Percentiles rank a stretch among this genome's conserved stretches.
Evolutionary conservation across 2,329 filamentous ascomycete genomes (phyloP).

Genomic region (Fusarium concolor): DNA sequence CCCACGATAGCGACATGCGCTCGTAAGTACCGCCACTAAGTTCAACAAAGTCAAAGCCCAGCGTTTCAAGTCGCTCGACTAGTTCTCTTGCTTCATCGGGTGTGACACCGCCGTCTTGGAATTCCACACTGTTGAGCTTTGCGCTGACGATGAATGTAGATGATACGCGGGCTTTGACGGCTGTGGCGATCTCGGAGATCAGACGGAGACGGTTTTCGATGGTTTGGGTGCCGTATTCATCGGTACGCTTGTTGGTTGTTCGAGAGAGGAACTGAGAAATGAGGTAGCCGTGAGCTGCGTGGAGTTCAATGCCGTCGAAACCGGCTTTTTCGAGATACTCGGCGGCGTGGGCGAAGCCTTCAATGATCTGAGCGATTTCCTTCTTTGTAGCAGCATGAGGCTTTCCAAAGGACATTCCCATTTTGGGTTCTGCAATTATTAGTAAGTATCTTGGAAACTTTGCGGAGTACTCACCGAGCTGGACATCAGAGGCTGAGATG

Average conservation of each 20-base stretch:
- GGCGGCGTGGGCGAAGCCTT: conserved; percentile 71
- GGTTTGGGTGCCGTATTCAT: conserved; percentile 59
- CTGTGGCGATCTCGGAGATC: conserved; percentile 56
- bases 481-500: conserved; percentile 57
- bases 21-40: conserved; percentile 71
- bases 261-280: conserved; percentile 63
- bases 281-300: conserved; percentile 66
- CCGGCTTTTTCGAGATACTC: conserved; percentile 72
- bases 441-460: too few species aligned
- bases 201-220: conserved; percentile 59
- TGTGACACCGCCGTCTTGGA: conserved; percentile 64
- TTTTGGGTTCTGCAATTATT: conserved; percentile 18
- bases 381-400: conserved; percentile 64
- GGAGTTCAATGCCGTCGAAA: conserved; percentile 64
- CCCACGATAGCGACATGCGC: conserved; percentile 60
- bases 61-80: conserved; percentile 58
- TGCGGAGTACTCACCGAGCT: conserved; percentile 35
- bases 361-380: conserved; percentile 68
- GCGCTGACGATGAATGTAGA: conserved; percentile 59
- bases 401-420: conserved; percentile 56
- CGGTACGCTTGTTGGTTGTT: conserved; percentile 62
- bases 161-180: conserved; percentile 49
- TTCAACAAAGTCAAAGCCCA: conserved; percentile 68
- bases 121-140: conserved; percentile 69
- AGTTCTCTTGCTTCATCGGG: conserved; percentile 63